Base-by-base conservation (phyloP, 2,329 filamentous ascomycete genomes). In the Alternaria gansuensis region DNA sequence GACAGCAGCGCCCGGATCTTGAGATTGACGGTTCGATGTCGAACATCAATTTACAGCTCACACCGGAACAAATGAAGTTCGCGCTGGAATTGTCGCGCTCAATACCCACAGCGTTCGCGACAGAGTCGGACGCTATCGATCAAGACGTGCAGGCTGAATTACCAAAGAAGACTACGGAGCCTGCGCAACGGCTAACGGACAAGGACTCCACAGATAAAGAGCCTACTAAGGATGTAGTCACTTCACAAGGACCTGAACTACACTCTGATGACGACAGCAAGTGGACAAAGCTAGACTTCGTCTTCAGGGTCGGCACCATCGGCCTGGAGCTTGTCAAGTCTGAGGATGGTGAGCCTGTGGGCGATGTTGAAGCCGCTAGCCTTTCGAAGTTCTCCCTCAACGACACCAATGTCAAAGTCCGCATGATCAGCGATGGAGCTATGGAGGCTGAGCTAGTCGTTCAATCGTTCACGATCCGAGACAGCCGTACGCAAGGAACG, bases 301-400 rank as follows among this genome's bases (percentile, higher is more conserved):
- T 94, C 17, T 99, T 99, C 81, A 89, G 91, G 63, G 89, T 96
- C 53, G 89, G 91, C 59, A 94, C 91, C 3, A 88, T 99, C 64
- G 93, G 93, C 1, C 80, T 99, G 41, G 95, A 99, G 75, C 82
- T 99, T 45, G 87, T 98, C 56, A 86, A 92, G 62, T 92, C 90
- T 2, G 84, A 88, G 36, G 87, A 92, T 43, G 85, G 90, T 56
- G 85, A 88, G 66, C 93, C 94, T 0, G 87, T 97, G n/a, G 89
- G 88, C 2, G 87, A 93, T 67, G 73, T 94, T 11, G 88, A 92
- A 57, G 84, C 87, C 13, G 90, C 92, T 1, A 97, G 95, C 68
- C 80, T 99, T 11, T 97, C 95, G 0, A 92, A 91, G 39, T 99
- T 99, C 79, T 96, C 94, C 11, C 84, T 99, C 34, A 95, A 99